Conservation (phyloP, 1,284 basidiomycete genomes). For the Melampsora americana region DNA sequence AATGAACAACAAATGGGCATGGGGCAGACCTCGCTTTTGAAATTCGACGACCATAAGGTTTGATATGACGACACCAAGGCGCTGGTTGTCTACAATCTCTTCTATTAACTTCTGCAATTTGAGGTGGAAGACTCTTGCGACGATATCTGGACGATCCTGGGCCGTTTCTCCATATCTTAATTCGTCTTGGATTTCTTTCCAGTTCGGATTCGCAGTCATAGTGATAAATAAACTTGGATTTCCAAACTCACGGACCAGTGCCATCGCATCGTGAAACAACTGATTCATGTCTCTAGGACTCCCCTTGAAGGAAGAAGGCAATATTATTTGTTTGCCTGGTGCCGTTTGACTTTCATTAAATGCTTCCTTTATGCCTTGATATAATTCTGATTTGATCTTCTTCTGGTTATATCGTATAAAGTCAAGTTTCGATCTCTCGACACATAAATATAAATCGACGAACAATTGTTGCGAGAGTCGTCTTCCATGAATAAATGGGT, state of each 20-base stretch:
- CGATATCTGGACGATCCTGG: constrained; percentile 59
- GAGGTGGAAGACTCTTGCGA: constrained; percentile 58
- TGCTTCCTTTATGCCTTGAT: background rate
- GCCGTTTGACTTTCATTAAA: background rate
- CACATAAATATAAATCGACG: background rate
- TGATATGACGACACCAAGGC: background rate
- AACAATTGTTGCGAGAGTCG: background rate
- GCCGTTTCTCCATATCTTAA: constrained; percentile 56
- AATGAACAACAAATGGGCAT: constrained; percentile 55
- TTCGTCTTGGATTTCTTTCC: constrained; percentile 57
- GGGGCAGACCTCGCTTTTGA: constrained; percentile 56
- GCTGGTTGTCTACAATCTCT: constrained; percentile 46
- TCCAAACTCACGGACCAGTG: constrained; percentile 54
- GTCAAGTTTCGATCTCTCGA: background rate
- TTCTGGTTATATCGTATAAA: constrained; percentile 1
- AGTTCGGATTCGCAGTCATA: constrained; percentile 59
- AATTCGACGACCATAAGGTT: constrained; percentile 55
- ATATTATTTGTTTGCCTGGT: constrained; percentile 48
- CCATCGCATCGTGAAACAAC: constrained; percentile 58
- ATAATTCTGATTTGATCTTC: background rate
- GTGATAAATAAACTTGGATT: constrained; percentile 59
- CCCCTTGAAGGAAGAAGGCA: constrained; percentile 57
- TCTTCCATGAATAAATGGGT: background rate
- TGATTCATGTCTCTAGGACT: constrained; percentile 57
- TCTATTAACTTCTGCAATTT: constrained; percentile 56